Evolutionary conservation across 2,329 filamentous ascomycete species (phyloP), one percentile per base, ranked within the genome.

Genomic region (Chaetomium sp.): DNA sequence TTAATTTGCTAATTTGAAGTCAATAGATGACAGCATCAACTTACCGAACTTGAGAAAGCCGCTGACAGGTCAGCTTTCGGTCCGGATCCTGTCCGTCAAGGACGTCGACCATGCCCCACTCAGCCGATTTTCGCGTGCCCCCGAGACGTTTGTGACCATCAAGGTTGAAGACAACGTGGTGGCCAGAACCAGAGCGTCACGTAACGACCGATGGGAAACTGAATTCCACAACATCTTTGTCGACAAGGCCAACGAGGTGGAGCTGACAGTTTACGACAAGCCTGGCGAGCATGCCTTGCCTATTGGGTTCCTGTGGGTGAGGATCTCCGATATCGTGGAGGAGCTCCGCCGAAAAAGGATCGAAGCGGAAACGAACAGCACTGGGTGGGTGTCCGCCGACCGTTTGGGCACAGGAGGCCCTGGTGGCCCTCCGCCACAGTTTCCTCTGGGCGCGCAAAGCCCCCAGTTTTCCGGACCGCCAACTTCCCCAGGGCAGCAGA

Each of bases 341-440:
- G 94, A 99, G 72, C 92, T 99, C 80, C 87, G 94, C 68, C 85
- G 91, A 59, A 97, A 97, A 79, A 95, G 88, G 75, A 95, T 99
- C 59, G 94, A 99, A 73, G 88, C 90, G 11, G 94, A 99, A 69
- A 89, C 96, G 69, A 95, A 91, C 70, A 88, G 86, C 67, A 91
- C 89, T 45, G 94, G 92, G 52, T 99, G 94, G 94, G 92, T 96
- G 52, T 96, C 94, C 61, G 94, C 94, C 52, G 94, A 97, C 70
- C 89, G 92, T 68, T 95, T 97, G 89, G 88, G 83, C 47, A 84
- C 82, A 60, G 70, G 19, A 27, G 19, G 72, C 53, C 64, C 72
- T 41, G 67, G 69, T 43, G 66, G 53, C 1, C 73, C 77, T 12
- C 79, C 80, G 10, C 62, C 79, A 11, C 82, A 85, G 65, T 84